Conservation (phyloP, 1,284 basidiomycete species). For the Tylopilus sp. region DNA sequence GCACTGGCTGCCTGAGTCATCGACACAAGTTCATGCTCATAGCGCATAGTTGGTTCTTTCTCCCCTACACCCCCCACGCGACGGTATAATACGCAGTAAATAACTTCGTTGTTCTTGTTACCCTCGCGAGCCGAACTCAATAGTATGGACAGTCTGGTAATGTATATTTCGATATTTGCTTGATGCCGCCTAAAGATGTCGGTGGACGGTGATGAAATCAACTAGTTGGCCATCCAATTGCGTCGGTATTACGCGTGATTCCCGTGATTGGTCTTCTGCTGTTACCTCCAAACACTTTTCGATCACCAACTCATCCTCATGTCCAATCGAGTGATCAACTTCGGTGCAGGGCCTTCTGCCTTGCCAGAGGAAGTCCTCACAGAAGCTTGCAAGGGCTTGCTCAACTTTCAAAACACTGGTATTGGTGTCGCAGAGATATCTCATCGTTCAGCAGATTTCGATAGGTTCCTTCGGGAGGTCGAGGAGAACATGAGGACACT, state of each 20-base stretch:
- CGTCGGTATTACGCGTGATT: background rate
- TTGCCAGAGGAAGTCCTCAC: conserved; percentile 78
- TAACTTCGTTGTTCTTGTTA: background rate
- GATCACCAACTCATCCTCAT: conserved; percentile 9
- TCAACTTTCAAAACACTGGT: conserved; percentile 85
- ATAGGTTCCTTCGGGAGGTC: conserved; percentile 61
- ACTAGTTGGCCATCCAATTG: background rate
- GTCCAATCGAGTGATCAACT: conserved; percentile 65
- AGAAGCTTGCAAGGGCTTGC: conserved; percentile 71
- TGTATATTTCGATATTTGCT: background rate
- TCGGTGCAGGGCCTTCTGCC: conserved; percentile 88
- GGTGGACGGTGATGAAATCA: background rate
- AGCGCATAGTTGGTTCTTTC: background rate
- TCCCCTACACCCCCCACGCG: background rate
- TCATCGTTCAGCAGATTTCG: conserved; percentile 88
- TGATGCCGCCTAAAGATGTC: background rate
- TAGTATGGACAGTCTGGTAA: background rate
- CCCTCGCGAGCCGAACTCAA: background rate
- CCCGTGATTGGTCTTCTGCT: background rate
- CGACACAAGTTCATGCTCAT: background rate
- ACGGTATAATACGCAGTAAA: background rate
- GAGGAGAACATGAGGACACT: conserved; percentile 69
- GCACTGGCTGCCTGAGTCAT: conserved; percentile 10
- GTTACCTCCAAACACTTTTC: background rate
- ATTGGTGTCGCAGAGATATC: conserved; percentile 93